phyloP scores from a whole-genome alignment of 257 asterid genomes.

The Capsicum baccatum region DNA sequence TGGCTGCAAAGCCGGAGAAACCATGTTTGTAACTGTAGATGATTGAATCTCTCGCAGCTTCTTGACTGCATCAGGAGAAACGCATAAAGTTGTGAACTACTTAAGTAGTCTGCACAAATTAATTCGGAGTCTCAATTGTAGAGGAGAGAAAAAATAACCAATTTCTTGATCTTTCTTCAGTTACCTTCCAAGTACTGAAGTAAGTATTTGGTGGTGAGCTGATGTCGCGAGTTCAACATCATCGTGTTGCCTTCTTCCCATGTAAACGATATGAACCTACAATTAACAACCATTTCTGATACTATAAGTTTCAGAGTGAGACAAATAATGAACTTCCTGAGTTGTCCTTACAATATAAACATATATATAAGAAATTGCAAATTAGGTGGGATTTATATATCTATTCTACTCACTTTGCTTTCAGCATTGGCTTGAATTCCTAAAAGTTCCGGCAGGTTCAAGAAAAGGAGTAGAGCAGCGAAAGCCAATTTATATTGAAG shows the following conservation, averaged over 20 bases:
- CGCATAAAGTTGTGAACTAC: not conserved
- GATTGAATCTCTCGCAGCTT: constrained; percentile 48
- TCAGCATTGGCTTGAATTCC: not conserved
- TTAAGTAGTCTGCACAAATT: not conserved
- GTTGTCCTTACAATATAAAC: too few relatives aligned
- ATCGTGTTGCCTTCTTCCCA: constrained; percentile 51
- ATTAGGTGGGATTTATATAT: not conserved
- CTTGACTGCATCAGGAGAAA: constrained; percentile 42
- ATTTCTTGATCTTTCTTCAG: not conserved
- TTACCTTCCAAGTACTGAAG: constrained; percentile 55
- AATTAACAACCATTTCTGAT: not conserved
- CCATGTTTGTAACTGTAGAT: constrained; percentile 60
- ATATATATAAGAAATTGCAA: too few relatives aligned
- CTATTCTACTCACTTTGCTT: not conserved
- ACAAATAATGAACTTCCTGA: not conserved
- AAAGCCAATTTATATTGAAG: not conserved
- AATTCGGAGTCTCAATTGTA: not conserved
- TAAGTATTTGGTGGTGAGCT: constrained; percentile 53
- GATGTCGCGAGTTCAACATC: constrained; percentile 46
- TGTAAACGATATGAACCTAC: constrained; percentile 56
- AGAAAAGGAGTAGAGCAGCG: not conserved
- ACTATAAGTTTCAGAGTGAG: not conserved
- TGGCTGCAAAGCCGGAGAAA: constrained; percentile 69
- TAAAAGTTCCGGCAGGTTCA: not conserved
- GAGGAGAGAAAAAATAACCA: not conserved